A percentile compares a stretch with the other conserved stretches of the same genome.
Conservation (phyloP, 345 rosid species). For the Punica granatum region DNA sequence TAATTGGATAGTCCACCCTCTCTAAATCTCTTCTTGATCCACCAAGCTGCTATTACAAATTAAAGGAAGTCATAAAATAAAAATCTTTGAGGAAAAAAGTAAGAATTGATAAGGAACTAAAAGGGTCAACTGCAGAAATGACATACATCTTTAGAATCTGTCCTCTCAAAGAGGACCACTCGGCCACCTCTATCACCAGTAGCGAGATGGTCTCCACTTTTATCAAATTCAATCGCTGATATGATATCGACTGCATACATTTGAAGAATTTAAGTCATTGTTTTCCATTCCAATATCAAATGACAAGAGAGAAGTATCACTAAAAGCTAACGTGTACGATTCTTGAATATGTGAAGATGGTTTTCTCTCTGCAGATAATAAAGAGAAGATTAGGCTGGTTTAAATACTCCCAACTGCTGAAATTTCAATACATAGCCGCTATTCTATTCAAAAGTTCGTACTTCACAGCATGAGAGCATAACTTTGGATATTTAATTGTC, state of each 20-base stretch:
- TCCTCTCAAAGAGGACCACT: conserved; percentile 97
- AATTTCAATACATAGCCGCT: background rate
- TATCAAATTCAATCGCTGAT: conserved; percentile 98
- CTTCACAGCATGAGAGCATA: background rate
- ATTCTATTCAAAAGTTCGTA: background rate
- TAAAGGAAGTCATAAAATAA: background rate
- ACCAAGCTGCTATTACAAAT: conserved; percentile 45
- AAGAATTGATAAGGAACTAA: background rate
- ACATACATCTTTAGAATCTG: conserved; percentile 70
- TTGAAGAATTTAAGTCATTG: conserved; percentile 5
- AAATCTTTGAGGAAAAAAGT: background rate
- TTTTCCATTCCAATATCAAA: background rate
- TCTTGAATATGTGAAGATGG: background rate
- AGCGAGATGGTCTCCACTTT: conserved; percentile 93
- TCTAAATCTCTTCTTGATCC: conserved; percentile 79
- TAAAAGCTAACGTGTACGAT: background rate
- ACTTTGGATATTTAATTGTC: background rate
- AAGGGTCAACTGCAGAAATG: conserved; percentile 14
- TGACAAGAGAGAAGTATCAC: background rate
- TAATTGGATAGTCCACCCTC: conserved; percentile 48
- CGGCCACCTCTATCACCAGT: conserved; percentile 99
- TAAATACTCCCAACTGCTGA: background rate
- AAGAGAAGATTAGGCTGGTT: background rate
- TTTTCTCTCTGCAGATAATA: background rate
- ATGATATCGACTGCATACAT: conserved; percentile 84